Base-by-base conservation (phyloP, 2,329 filamentous ascomycete genomes). In the Bertia moriformis region DNA sequence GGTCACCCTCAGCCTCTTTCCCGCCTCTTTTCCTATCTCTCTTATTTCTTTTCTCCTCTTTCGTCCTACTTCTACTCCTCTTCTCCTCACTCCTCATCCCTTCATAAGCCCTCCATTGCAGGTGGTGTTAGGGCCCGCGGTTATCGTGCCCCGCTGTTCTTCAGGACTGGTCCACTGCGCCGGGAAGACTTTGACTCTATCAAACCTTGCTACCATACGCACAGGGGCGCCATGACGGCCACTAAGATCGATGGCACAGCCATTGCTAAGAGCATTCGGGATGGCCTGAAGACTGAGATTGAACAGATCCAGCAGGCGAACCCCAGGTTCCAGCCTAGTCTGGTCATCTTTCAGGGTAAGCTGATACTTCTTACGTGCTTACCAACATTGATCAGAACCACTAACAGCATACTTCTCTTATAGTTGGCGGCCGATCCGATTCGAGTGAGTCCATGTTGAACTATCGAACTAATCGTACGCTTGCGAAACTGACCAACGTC, bases 331-430 rank as follows among this genome's bases (percentile, higher is more conserved):
- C 78, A 80, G 63, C 91, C 91, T 39, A 83, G 74, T 47, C 70
- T 98, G 57, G 91, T 87, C 59, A 98, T 98, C 58, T 81, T 98
- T 48, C 91, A 98, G 74, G 83, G 85, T 88, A 59, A 51, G 71
- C 56, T 14, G 29, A n/a, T n/a, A n/a, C n/a, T n/a, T n/a, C n/a
- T n/a, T n/a, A n/a, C 30, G 24, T 15, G 20, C 14, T 42, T 27
- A n/a, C n/a, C 29, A 22, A 36, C 20, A 32, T 39, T 39, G 19
- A 43, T 20, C 33, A 41, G 24, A 45, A 40, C 38, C 39, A 41
- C 40, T 18, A 40, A 49, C 57, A 43, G 54, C 45, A n/a, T 43
- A 37, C 40, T 36, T 44, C 24, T 35, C 24, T 18, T 45, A 44
- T 50, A 91, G 91, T 98, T 49, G 91, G 88, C 56, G 83, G 88